Conservation (phyloP, 2,329 filamentous ascomycete genomes). For the Aphanocladium album region DNA sequence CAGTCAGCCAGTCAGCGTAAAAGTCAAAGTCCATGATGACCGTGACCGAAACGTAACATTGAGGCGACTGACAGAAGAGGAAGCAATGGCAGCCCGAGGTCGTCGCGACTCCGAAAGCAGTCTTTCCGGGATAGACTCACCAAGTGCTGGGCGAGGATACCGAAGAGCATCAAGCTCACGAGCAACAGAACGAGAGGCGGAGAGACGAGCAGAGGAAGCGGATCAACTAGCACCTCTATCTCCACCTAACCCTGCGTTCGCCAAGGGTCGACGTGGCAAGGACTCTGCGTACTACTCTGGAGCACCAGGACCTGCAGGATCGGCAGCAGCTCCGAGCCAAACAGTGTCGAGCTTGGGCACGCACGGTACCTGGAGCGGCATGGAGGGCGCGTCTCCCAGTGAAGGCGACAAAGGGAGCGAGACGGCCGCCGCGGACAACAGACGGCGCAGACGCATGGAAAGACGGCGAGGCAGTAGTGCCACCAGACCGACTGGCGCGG, state of each 20-base stretch:
- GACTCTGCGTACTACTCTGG: conserved; percentile 59
- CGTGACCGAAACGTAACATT: conserved; percentile 57
- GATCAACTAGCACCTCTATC: conserved; percentile 41
- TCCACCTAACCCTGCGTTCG: conserved; percentile 54
- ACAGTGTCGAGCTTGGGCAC: conserved; percentile 44
- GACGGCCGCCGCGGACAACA: conserved; percentile 42
- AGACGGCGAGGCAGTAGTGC: conserved; percentile 38
- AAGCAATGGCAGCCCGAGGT: conserved; percentile 42
- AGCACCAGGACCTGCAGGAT: conserved; percentile 39
- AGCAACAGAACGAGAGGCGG: conserved; percentile 42
- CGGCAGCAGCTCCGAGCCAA: conserved; percentile 31
- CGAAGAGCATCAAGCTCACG: conserved; percentile 48
- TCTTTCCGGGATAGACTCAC: conserved; percentile 51
- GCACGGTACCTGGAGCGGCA: conserved; percentile 50
- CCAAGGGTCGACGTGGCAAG: conserved; percentile 46
- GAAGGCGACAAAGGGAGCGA: conserved; percentile 31
- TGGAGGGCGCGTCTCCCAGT: conserved; percentile 41
- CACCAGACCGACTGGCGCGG: conserved; percentile 25
- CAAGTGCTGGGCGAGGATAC: conserved; percentile 44
- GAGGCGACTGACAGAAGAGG: conserved; percentile 56
- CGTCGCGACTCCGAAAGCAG: conserved; percentile 49
- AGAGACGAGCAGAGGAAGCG: conserved; percentile 37
- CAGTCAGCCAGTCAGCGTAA: conserved; percentile 51
- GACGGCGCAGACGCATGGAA: conserved; percentile 52
- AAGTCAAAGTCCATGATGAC: conserved; percentile 56